phyloP scores from a whole-genome alignment of 1,139 yeast genomes.

The Kluyveromyces marxianus region DNA sequence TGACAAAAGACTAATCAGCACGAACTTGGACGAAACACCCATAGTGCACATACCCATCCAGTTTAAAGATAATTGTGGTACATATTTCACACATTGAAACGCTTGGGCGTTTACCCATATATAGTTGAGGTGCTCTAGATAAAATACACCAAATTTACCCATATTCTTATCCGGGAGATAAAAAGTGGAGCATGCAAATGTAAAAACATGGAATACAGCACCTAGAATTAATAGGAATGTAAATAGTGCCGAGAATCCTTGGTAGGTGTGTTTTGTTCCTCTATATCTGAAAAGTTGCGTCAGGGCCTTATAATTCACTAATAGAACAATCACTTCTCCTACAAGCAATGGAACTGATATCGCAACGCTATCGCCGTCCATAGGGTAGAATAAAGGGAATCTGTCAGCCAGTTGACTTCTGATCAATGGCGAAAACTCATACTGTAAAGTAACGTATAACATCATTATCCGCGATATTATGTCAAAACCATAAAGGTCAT shows the following conservation, averaged over 20 bases:
- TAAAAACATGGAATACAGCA: conserved; percentile 14
- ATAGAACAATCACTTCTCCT: neutral
- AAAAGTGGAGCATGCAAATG: conserved; percentile 16
- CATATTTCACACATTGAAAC: conserved; percentile 17
- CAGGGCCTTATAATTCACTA: conserved; percentile 14
- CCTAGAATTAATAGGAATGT: conserved; percentile 5
- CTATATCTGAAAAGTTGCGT: conserved; percentile 19
- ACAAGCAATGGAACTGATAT: conserved; percentile 15
- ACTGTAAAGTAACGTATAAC: conserved; percentile 20
- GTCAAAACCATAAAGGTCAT: conserved; percentile 22
- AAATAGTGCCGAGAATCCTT: conserved; percentile 22
- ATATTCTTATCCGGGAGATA: conserved; percentile 16
- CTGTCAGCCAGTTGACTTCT: conserved; percentile 16
- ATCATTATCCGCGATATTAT: conserved; percentile 12
- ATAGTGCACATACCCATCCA: conserved; percentile 28
- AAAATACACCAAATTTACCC: conserved; percentile 28
- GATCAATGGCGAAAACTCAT: conserved; percentile 18
- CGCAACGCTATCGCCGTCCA: conserved; percentile 12
- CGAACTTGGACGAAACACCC: conserved; percentile 24
- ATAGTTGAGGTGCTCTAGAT: conserved; percentile 30
- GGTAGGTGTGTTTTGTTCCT: conserved; percentile 23
- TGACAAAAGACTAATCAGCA: conserved; percentile 12
- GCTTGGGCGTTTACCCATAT: conserved; percentile 25
- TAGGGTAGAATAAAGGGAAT: conserved; percentile 24
- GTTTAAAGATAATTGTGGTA: conserved; percentile 30